Evolutionary conservation across 768 basidiomycete genomes (phyloP).

Genomic region (Leucocoprinus birnbaumii): DNA sequence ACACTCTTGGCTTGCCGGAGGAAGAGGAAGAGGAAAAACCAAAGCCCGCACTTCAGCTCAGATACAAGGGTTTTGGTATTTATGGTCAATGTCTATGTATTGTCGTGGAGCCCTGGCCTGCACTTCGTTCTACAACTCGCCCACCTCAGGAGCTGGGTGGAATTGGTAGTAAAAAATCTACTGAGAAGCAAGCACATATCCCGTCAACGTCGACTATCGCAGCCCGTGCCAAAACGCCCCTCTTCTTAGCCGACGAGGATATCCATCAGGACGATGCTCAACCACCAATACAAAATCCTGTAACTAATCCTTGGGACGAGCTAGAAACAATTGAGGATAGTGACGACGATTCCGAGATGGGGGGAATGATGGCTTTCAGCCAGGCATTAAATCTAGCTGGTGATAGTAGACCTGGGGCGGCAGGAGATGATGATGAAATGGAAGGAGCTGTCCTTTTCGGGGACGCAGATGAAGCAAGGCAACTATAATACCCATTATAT

Average conservation of each 20-base stretch:
- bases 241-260: constrained; percentile 71
- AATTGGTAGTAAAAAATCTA: background rate
- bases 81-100: constrained; percentile 75
- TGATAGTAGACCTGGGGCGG: constrained; percentile 53
- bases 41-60: constrained; percentile 63
- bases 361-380: constrained; percentile 73
- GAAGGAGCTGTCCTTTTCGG: constrained; percentile 74
- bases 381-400: constrained; percentile 62
- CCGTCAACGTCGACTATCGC: background rate
- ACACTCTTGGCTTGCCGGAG: constrained; percentile 34
- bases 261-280: constrained; percentile 32
- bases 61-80: constrained; percentile 69
- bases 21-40: constrained; percentile 75
- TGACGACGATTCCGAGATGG: constrained; percentile 38
- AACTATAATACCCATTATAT: constrained; percentile 35
- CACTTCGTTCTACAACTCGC: constrained; percentile 28
- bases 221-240: constrained; percentile 49
- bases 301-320: constrained; percentile 38
- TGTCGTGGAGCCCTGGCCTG: constrained; percentile 80
- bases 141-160: constrained; percentile 1
- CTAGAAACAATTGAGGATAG: constrained; percentile 20
- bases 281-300: constrained; percentile 32
- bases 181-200: background rate
- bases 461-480: constrained; percentile 77
- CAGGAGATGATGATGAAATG: constrained; percentile 73